Evolutionary conservation across 768 basidiomycete genomes (phyloP), one percentile per base, ranked within the genome.

Genomic region (Roridomyces roridus): DNA sequence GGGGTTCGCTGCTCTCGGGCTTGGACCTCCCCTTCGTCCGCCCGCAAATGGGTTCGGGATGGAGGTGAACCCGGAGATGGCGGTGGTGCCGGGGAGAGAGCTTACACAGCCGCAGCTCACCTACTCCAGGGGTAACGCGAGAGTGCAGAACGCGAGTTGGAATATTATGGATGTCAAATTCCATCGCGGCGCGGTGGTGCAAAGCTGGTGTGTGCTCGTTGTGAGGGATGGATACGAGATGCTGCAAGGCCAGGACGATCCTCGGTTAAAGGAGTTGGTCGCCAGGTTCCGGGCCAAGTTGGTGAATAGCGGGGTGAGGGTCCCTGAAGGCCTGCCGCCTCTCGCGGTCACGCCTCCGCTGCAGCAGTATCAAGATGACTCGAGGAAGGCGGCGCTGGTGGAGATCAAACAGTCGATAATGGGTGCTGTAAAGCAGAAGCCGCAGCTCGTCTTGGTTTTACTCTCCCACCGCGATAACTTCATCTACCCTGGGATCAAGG

Each of bases 401-500:
- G 25, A 1, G 0, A 85, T 89, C 23, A 67, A 80, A n/a, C 63
- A 71, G 1, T 65, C 57, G 0, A 71, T 92, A 43, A 71, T 65
- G 42, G 46, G 67, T 0, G 67, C 64, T n/a, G 52, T 4, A 14
- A 59, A 43, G 23, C 65, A 46, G 11, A 82, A 75, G 64, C 89
- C 89, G 0, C 80, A 77, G 40, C 87, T 93, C 65, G 69, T 94
- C 25, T 77, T 94, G 24, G 88, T 92, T 6, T 66, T 94, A 21
- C 72, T 94, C 5, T 85, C 88, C 26, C 78, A 73, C 44, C 70
- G 80, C 14, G 92, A 94, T 67, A 87, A 89, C 45, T 86, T 69
- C 61, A 88, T 94, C 42, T 94, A 94, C 67, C 87, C 89, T 2
- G 90, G 87, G 9, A 85, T 94, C 68, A 92, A 94, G 72, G 81